Evolutionary conservation across 176 grass and related monocot species (phyloP).

Genomic region (Chloris gayana): DNA sequence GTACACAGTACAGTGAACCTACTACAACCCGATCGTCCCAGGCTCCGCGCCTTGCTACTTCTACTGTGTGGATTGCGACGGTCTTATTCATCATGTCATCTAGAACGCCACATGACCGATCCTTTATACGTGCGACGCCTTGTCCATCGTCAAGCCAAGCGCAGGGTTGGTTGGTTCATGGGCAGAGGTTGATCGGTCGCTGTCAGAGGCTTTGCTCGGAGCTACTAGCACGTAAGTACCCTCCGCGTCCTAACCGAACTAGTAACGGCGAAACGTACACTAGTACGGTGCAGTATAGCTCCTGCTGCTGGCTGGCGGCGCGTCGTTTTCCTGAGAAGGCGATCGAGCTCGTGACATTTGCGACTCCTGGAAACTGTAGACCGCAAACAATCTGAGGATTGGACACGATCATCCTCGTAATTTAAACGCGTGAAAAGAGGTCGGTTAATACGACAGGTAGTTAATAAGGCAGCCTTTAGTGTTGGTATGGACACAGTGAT

Average conservation of each 20-base stretch:
- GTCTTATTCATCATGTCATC: no score
- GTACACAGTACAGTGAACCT: no score
- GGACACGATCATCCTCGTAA: neutral
- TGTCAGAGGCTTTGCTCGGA: neutral
- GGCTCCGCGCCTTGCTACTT: no score
- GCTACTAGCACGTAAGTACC: neutral
- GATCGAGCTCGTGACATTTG: neutral
- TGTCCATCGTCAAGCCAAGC: no score
- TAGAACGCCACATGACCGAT: no score
- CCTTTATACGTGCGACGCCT: no score
- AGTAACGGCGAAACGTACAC: neutral
- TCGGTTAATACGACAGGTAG: neutral
- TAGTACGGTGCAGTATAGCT: neutral
- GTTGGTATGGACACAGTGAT: neutral
- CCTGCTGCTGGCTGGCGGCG: neutral
- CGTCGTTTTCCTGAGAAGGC: neutral
- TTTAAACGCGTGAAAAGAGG: neutral
- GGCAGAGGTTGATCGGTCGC: neutral
- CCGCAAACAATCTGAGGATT: no score
- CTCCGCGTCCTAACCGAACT: neutral
- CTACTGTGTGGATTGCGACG: no score
- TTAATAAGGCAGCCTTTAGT: neutral
- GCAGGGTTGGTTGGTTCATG: neutral
- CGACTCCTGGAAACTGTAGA: no score
- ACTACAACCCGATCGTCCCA: no score